These are phyloP conservation scores for Talaromyces funiculosus DNA, from an alignment of 2,329 filamentous ascomycete genomes.

Conservation along the genomic window DNA sequence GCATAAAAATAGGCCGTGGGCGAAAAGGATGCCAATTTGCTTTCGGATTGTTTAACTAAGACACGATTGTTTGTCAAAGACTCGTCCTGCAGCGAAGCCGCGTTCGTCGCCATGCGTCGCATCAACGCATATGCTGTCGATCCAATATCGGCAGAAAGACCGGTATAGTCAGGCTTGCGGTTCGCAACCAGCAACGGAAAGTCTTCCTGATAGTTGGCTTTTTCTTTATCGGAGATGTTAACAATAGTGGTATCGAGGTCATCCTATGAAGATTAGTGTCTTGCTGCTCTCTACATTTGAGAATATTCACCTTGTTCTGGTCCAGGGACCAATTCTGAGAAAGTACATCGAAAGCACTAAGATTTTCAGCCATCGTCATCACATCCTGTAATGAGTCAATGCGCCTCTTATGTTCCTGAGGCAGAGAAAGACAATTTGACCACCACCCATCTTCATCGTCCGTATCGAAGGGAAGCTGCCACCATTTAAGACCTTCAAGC, in stretches of 20 bases:
- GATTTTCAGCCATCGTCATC: slow-evolving; percentile 28
- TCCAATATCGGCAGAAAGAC: slow-evolving; percentile 31
- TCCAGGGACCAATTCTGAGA: slow-evolving; percentile 24
- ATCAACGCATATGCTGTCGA: slow-evolving; percentile 28
- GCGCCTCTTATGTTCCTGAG: background rate
- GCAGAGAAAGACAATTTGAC: slow-evolving; percentile 27
- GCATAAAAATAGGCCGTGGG: slow-evolving; percentile 41
- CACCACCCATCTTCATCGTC: slow-evolving; percentile 47
- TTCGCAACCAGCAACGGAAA: slow-evolving; percentile 51
- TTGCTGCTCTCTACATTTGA: background rate
- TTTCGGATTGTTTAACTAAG: slow-evolving; percentile 20
- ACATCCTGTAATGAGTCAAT: slow-evolving; percentile 26
- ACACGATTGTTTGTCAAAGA: slow-evolving; percentile 28
- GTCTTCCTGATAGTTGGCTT: slow-evolving; percentile 51
- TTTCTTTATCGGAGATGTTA: slow-evolving; percentile 49
- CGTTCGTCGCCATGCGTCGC: slow-evolving; percentile 20
- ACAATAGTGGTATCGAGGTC: slow-evolving; percentile 60
- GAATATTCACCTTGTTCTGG: slow-evolving; percentile 23
- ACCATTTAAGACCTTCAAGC: slow-evolving; percentile 61
- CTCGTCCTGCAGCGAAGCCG: background rate
- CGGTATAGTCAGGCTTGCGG: slow-evolving; percentile 40
- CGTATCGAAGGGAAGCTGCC: slow-evolving; percentile 55
- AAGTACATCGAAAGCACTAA: slow-evolving; percentile 34
- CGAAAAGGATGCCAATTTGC: slow-evolving; percentile 22
- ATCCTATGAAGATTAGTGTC: slow-evolving; percentile 35